Conservation (phyloP, 202 grass and related monocot genomes). For the Schoenoplectus triqueter region DNA sequence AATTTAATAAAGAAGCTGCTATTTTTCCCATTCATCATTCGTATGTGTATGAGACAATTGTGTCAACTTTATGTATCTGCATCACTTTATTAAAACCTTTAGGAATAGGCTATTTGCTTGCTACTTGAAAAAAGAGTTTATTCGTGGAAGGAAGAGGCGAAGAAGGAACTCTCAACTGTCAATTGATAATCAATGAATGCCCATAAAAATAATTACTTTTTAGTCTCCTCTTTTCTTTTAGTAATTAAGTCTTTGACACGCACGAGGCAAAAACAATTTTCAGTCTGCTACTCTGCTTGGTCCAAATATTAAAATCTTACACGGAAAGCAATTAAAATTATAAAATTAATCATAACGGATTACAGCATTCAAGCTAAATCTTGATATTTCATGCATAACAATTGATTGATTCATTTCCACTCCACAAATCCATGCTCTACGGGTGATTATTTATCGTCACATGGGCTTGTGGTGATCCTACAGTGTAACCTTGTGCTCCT, state of each 20-base stretch:
- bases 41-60: constrained; percentile 82
- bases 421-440: not conserved
- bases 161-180: too few species aligned
- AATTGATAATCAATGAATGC: too few species aligned
- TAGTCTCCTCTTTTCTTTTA: too few species aligned
- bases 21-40: constrained; percentile 75
- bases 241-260: too few species aligned
- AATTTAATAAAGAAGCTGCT: constrained; percentile 28
- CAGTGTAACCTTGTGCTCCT: not conserved
- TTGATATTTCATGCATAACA: not conserved
- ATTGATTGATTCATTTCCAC: not conserved
- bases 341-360: not conserved
- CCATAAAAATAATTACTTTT: too few species aligned
- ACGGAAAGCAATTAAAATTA: not conserved
- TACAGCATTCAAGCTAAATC: not conserved
- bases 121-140: too few species aligned
- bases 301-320: not conserved
- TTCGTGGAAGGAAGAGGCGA: too few species aligned
- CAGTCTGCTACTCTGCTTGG: not conserved
- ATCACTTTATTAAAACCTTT: constrained; percentile 23
- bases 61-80: constrained; percentile 99
- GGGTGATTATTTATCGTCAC: not conserved
- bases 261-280: too few species aligned
- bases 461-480: not conserved
- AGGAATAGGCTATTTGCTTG: too few species aligned